phyloP scores from a whole-genome alignment of 352 stramenopile species.

The Pythium utonaiense region DNA sequence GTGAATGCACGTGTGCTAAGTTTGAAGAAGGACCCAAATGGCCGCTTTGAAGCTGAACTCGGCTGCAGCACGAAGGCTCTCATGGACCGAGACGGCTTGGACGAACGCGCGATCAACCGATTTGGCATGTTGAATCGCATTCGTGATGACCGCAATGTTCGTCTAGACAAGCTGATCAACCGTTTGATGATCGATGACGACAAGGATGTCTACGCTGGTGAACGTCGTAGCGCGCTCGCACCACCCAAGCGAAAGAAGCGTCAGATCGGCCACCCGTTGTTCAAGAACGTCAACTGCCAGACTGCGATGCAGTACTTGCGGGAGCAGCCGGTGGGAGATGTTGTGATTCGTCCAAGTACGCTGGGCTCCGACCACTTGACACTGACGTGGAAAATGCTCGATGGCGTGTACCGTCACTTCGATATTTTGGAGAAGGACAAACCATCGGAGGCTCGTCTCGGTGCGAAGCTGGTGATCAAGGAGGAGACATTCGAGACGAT shows the following conservation, averaged over 20 bases:
- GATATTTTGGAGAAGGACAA: slow-evolving; percentile 88
- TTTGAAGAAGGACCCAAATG: slow-evolving; percentile 69
- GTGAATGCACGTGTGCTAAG: slow-evolving; percentile 82
- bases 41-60: slow-evolving; percentile 71
- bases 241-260: slow-evolving; percentile 80
- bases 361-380: slow-evolving; percentile 82
- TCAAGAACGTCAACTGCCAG: slow-evolving; percentile 87
- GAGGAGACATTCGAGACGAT: slow-evolving; percentile 86
- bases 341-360: slow-evolving; percentile 84
- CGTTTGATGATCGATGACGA: slow-evolving; percentile 70
- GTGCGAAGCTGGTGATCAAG: slow-evolving; percentile 82
- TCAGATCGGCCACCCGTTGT: slow-evolving; percentile 81
- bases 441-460: slow-evolving; percentile 76
- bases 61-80: slow-evolving; percentile 74
- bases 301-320: slow-evolving; percentile 78
- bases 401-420: slow-evolving; percentile 85
- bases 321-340: slow-evolving; percentile 72
- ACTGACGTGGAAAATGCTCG: slow-evolving; percentile 87
- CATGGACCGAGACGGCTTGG: slow-evolving; percentile 69
- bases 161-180: slow-evolving; percentile 78
- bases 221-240: slow-evolving; percentile 23
- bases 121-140: slow-evolving; percentile 46
- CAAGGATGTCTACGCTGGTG: slow-evolving; percentile 33
- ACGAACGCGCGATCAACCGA: slow-evolving; percentile 56
- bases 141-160: slow-evolving; percentile 60